Conservation (phyloP, 2,329 filamentous ascomycete genomes). For the Alternaria arbusti region DNA sequence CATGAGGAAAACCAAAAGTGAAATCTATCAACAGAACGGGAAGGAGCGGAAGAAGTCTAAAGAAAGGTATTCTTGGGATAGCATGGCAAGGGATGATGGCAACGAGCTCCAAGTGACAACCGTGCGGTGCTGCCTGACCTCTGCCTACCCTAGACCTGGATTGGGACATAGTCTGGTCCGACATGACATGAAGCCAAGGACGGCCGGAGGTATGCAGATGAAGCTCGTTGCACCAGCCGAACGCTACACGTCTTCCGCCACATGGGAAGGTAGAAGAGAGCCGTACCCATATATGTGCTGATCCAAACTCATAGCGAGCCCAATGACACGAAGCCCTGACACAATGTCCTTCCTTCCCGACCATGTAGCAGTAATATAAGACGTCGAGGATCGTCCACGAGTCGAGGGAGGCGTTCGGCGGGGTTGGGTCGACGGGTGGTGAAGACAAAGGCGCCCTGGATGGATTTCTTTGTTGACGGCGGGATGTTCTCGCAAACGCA, state of each 20-base stretch:
- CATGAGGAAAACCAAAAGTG: constrained; percentile 7
- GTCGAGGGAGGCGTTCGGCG: constrained; percentile 21
- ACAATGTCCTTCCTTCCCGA: constrained; percentile 26
- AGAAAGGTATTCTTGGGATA: constrained; percentile 12
- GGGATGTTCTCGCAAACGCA: constrained; percentile 28
- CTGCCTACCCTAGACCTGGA: constrained; percentile 36
- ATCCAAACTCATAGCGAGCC: constrained; percentile 51
- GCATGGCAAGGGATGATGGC: constrained; percentile 24
- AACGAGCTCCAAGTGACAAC: constrained; percentile 35
- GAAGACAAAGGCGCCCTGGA: constrained; percentile 26
- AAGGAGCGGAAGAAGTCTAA: not conserved
- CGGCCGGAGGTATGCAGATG: constrained; percentile 10
- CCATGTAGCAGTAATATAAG: constrained; percentile 38
- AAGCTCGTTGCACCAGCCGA: constrained; percentile 20
- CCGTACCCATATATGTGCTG: constrained; percentile 51
- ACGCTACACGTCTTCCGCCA: constrained; percentile 1
- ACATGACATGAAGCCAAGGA: constrained; percentile 18
- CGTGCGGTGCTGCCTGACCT: constrained; percentile 48
- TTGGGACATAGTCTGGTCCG: constrained; percentile 15
- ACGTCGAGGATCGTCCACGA: constrained; percentile 11
- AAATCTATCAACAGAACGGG: constrained; percentile 13
- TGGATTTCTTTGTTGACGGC: constrained; percentile 26
- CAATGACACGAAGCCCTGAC: constrained; percentile 29
- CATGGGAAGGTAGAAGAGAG: constrained; percentile 27
- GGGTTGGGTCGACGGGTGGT: constrained; percentile 2